Evolutionary conservation across 2,329 filamentous ascomycete genomes (phyloP).

Genomic region (Hypoxylon sp.): DNA sequence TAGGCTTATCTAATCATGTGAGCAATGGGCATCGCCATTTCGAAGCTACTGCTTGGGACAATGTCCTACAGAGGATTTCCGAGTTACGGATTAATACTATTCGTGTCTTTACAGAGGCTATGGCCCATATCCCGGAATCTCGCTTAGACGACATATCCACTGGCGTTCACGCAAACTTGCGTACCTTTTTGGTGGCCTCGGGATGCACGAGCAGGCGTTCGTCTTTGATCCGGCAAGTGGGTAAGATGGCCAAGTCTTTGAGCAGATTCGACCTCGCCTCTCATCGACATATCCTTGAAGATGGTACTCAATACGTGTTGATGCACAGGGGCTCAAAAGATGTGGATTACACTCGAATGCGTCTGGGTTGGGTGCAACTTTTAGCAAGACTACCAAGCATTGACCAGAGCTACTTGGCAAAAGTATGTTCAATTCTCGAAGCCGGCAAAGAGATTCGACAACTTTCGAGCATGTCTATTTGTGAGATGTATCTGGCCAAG

Average conservation of each 20-base stretch:
- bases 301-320: constrained; percentile 37
- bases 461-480: constrained; percentile 43
- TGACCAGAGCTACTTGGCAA: constrained; percentile 38
- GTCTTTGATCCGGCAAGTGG: constrained; percentile 40
- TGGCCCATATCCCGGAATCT: constrained; percentile 41
- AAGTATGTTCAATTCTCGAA: constrained; percentile 44
- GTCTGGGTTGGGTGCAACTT: constrained; percentile 47
- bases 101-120: constrained; percentile 43
- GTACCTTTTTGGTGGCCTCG: constrained; percentile 34
- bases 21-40: constrained; percentile 11
- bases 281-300: constrained; percentile 42
- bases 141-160: constrained; percentile 31
- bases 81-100: constrained; percentile 45
- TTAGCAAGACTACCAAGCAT: constrained; percentile 47
- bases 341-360: constrained; percentile 30
- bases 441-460: constrained; percentile 24
- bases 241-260: constrained; percentile 44
- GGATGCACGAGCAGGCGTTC: constrained; percentile 4
- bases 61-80: constrained; percentile 42
- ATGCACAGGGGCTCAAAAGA: constrained; percentile 18
- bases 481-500: constrained; percentile 46
- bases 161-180: constrained; percentile 45
- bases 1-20: constrained; percentile 35
- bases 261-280: constrained; percentile 32
- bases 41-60: constrained; percentile 42